Conservation (phyloP, 2,329 filamentous ascomycete species). For the Aspergillus sp. region DNA sequence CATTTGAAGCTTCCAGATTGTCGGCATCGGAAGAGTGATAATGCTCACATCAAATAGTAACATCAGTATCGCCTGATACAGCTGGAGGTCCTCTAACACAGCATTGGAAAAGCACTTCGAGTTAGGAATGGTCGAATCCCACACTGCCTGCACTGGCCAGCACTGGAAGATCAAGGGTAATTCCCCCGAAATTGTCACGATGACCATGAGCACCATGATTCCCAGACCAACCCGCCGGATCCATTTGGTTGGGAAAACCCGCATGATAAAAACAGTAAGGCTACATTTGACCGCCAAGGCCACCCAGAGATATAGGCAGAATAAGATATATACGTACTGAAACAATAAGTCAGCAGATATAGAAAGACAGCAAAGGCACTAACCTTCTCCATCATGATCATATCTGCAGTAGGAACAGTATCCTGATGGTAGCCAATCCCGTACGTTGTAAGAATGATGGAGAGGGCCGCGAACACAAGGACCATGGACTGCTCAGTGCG, state of each 20-base stretch:
- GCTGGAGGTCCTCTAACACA: not conserved
- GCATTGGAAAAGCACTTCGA: constrained; percentile 1
- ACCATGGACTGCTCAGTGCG: not conserved
- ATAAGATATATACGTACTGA: not conserved
- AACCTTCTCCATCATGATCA: not conserved
- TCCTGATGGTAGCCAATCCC: not conserved
- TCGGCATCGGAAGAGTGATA: not conserved
- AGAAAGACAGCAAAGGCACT: not conserved
- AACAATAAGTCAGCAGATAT: not conserved
- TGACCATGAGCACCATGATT: not conserved
- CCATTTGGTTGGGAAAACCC: not conserved
- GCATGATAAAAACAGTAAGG: not conserved
- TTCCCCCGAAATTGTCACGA: not conserved
- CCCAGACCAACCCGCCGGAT: not conserved
- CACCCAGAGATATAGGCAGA: not conserved
- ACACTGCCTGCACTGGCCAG: not conserved
- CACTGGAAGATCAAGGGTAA: not conserved
- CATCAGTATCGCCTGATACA: constrained; percentile 5
- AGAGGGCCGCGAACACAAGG: not conserved
- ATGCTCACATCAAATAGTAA: not conserved
- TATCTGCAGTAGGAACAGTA: not conserved
- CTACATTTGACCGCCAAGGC: not conserved
- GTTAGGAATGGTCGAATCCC: not conserved
- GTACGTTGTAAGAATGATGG: not conserved
- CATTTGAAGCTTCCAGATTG: constrained; percentile 1